phyloP scores from a whole-genome alignment of 805 yeast genomes.

The Lachancea nothofagi region DNA sequence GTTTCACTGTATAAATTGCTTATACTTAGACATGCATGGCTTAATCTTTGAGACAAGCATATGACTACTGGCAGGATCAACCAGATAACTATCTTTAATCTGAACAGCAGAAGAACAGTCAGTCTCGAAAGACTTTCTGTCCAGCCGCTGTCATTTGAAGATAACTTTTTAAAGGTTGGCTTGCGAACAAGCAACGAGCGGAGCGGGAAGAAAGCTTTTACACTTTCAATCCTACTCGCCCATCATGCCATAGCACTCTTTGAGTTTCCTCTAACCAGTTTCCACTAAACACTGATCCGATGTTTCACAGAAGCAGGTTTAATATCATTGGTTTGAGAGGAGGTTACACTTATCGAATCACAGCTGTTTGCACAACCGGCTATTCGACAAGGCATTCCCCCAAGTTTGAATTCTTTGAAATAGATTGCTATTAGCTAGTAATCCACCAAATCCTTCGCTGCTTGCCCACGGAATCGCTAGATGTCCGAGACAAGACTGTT shows the following conservation, averaged over 20 bases:
- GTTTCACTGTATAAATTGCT: constrained; percentile 45
- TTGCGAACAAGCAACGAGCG: constrained; percentile 10
- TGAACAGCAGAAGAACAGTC: constrained; percentile 8
- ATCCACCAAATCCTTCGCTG: constrained; percentile 35
- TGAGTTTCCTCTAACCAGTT: constrained; percentile 26
- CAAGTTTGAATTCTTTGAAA: constrained; percentile 24
- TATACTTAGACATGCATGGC: constrained; percentile 46
- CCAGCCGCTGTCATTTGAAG: constrained; percentile 12
- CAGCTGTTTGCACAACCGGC: constrained; percentile 21
- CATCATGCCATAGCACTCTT: constrained; percentile 30
- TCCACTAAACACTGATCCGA: constrained; percentile 29
- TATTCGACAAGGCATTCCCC: constrained; percentile 26
- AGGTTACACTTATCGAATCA: constrained; percentile 30
- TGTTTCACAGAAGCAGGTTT: constrained; percentile 26
- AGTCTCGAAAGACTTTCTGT: constrained; percentile 7
- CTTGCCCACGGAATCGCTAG: constrained; percentile 32
- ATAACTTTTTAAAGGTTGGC: constrained; percentile 15
- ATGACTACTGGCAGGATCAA: constrained; percentile 49
- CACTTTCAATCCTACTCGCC: constrained; percentile 15
- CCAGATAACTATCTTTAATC: constrained; percentile 36
- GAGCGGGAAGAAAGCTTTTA: constrained; percentile 13
- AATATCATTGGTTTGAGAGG: constrained; percentile 30
- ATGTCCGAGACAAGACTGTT: constrained; percentile 32
- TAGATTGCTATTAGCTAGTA: constrained; percentile 30
- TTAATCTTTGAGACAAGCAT: constrained; percentile 49